These are phyloP conservation scores for Claviceps sp. DNA, from an alignment of 2,329 filamentous ascomycete species.

Conservation along the genomic window DNA sequence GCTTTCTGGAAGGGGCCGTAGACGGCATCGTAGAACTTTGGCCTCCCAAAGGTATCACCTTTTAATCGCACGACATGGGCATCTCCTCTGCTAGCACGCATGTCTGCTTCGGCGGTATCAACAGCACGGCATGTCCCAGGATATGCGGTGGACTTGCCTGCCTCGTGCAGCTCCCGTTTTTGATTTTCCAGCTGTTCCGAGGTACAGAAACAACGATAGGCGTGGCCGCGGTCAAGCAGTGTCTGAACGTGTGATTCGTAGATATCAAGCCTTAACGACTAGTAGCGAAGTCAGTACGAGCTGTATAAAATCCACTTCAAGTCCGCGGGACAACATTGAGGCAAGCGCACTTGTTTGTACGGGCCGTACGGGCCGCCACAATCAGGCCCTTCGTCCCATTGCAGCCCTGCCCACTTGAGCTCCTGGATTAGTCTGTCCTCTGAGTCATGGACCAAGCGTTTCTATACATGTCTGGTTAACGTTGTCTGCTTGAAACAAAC, in stretches of 20 bases:
- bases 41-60: slow-evolving; percentile 39
- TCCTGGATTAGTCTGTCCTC: slow-evolving; percentile 68
- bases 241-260: slow-evolving; percentile 60
- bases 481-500: background rate
- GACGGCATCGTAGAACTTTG: slow-evolving; percentile 61
- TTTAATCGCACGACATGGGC: slow-evolving; percentile 66
- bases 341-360: slow-evolving; percentile 57
- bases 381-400: slow-evolving; percentile 90
- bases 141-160: slow-evolving; percentile 31
- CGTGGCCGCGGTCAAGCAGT: slow-evolving; percentile 57
- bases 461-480: slow-evolving; percentile 31
- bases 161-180: slow-evolving; percentile 46
- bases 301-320: background rate
- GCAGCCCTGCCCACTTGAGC: slow-evolving; percentile 73
- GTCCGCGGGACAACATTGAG: no score
- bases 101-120: slow-evolving; percentile 51
- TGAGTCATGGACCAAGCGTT: slow-evolving; percentile 66
- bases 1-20: slow-evolving; percentile 54
- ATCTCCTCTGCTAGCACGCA: slow-evolving; percentile 55
- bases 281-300: slow-evolving; percentile 1
- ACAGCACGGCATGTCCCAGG: slow-evolving; percentile 59
- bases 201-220: slow-evolving; percentile 90
- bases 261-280: slow-evolving; percentile 66
- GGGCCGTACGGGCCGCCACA: slow-evolving; percentile 71
- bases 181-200: slow-evolving; percentile 54